Percentiles rank a stretch among this genome's conserved stretches.
Conservation (phyloP, 2,329 filamentous ascomycete species). For the Neoascochyta sp. region DNA sequence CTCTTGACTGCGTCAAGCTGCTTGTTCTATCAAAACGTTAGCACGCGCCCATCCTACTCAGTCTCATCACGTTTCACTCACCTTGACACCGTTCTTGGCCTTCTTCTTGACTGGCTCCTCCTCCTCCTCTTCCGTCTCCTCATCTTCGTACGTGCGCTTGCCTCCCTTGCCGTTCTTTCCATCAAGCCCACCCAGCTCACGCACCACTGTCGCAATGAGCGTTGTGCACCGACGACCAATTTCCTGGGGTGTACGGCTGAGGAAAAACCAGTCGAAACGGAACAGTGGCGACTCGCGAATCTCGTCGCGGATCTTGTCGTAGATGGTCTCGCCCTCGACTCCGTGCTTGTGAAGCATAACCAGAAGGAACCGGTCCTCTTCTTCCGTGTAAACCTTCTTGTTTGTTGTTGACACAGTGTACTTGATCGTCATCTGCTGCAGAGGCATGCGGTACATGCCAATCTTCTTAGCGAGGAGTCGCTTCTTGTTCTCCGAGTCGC, state of each 20-base stretch:
- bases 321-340: constrained; percentile 83
- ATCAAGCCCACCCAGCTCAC: constrained; percentile 76
- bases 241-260: constrained; percentile 89
- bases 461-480: constrained; percentile 95
- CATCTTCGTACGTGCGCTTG: constrained; percentile 73
- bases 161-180: constrained; percentile 62
- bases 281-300: constrained; percentile 93
- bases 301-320: constrained; percentile 94
- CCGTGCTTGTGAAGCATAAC: constrained; percentile 91
- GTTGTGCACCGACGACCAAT: constrained; percentile 91
- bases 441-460: constrained; percentile 89
- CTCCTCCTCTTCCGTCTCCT: constrained; percentile 74
- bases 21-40: constrained; percentile 69
- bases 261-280: constrained; percentile 99
- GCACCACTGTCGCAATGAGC: constrained; percentile 86
- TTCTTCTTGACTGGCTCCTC: constrained; percentile 91
- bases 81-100: constrained; percentile 83
- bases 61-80: constrained; percentile 44
- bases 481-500: constrained; percentile 85
- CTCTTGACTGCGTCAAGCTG: constrained; percentile 84
- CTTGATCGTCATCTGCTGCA: constrained; percentile 98
- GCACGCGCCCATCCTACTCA: no score
- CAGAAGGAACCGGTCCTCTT: constrained; percentile 92
- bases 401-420: constrained; percentile 98
- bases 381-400: constrained; percentile 99